Base-by-base conservation (phyloP, 306 rosid genomes). In the Abrus pulchellus region DNA sequence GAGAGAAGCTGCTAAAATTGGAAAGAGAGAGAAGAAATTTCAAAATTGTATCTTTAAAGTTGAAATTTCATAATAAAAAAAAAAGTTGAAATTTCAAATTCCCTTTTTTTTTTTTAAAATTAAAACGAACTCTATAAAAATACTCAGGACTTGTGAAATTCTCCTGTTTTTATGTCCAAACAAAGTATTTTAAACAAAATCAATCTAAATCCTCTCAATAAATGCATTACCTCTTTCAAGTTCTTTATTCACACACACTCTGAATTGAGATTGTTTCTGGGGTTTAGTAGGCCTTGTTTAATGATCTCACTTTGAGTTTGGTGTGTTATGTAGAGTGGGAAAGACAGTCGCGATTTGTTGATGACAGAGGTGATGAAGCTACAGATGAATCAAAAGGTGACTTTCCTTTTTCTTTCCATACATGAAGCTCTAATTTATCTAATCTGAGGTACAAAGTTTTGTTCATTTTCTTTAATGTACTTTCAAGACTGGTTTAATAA, bases 261-360 rank as follows among this genome's bases (percentile, higher is more conserved):
- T 64, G 75, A 60, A 52, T 47, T 74, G 47, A 40, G 68, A 52
- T 64, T 83, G 40, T 62, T 79, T 75, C 28, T 47, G 29, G 28
- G 20, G 0, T 10, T 44, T 73, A 55, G 0, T 8, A 30, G 41
- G 57, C 28, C 6, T 30, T 59, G 50, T 68, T 82, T 63, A 47
- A 29, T 11, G 55, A 65, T 36, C 48, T 84, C 63, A 67, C 76
- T 80, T 77, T 67, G 53, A 56, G 9, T 80, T 86, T 71, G 72
- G 72, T 77, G 64, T 77, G 9, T 74, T 55, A 0, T 74, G 86
- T 83, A 87, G 90, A 77, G 64, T 68, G 61, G 82, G 84, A 77
- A 67, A 69, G 87, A 61, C 68, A 11, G 57, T 60, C 87, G 0
- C 72, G 86, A 79, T 83, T 83, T 62, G 59, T 63, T 60, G 79